phyloP scores from a whole-genome alignment of 2,329 filamentous ascomycete species.

The Penicillium sp. region DNA sequence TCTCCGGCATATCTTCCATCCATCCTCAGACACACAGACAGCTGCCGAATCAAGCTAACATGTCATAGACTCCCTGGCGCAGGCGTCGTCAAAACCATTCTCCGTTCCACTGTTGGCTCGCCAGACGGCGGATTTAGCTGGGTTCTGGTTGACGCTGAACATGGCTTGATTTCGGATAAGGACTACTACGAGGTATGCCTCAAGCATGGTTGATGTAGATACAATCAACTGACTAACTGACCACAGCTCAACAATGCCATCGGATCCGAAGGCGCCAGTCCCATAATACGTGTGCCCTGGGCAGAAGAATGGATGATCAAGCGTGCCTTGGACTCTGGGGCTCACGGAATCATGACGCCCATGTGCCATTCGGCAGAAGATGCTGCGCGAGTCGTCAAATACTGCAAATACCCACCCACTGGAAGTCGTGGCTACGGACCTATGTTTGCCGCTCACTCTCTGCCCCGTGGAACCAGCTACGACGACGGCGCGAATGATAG shows the following conservation, averaged over 20 bases:
- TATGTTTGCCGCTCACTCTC: conserved; percentile 48
- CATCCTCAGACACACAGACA: not conserved
- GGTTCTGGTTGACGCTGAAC: conserved; percentile 13
- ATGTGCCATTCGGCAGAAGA: conserved; percentile 41
- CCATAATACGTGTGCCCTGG: conserved; percentile 43
- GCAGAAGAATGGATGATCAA: conserved; percentile 39
- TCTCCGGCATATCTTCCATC: not conserved
- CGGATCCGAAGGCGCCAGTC: conserved; percentile 39
- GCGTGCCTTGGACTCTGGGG: conserved; percentile 55
- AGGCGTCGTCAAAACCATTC: conserved; percentile 12
- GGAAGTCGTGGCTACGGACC: conserved; percentile 55
- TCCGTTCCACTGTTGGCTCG: conserved; percentile 6
- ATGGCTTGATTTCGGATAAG: conserved; percentile 13
- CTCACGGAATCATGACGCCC: conserved; percentile 53
- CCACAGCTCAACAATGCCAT: conserved; percentile 51
- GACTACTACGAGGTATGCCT: conserved; percentile 12
- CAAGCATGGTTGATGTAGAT: not conserved
- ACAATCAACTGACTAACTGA: not conserved
- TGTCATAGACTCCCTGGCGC: conserved; percentile 7
- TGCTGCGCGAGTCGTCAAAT: conserved; percentile 48
- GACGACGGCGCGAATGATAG: conserved; percentile 52
- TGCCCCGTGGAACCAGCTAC: conserved; percentile 46
- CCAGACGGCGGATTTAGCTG: conserved; percentile 11
- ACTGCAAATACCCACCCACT: conserved; percentile 54
- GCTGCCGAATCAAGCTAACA: too few relatives aligned